These are phyloP conservation scores for Cucumis melo DNA, from an alignment of 306 rosid species.

Conservation along the genomic window DNA sequence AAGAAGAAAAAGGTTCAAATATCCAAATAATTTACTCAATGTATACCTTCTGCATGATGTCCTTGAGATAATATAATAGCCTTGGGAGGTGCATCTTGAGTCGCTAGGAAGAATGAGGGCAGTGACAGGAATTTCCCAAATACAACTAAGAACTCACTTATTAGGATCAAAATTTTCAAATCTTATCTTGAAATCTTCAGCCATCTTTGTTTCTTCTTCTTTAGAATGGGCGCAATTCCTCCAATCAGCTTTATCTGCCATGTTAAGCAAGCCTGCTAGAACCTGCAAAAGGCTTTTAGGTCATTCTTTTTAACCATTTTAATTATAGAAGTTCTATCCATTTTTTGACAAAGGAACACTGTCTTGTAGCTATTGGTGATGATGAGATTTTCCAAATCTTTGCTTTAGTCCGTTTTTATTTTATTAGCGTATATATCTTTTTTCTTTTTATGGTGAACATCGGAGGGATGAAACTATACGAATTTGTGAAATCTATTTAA, in stretches of 20 bases:
- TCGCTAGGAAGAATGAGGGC: not conserved
- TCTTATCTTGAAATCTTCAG: constrained; percentile 46
- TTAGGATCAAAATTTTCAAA: constrained; percentile 79
- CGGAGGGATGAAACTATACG: not conserved
- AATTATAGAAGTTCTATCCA: not conserved
- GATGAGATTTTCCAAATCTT: not conserved
- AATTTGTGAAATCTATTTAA: not conserved
- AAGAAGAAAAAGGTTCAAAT: not conserved
- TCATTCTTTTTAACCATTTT: not conserved
- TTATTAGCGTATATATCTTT: too few relatives aligned
- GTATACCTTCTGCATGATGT: not conserved
- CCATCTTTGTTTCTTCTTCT: constrained; percentile 73
- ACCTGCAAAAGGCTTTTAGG: constrained; percentile 35
- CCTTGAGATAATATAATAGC: not conserved
- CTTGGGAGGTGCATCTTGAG: not conserved
- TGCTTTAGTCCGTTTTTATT: not conserved
- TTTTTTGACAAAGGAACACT: not conserved
- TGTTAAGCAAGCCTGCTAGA: constrained; percentile 78
- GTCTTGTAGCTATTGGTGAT: not conserved
- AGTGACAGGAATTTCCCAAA: not conserved
- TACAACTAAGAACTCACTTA: constrained; percentile 16
- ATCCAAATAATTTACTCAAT: not conserved
- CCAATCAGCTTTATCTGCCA: constrained; percentile 91
- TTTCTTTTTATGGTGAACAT: not conserved
- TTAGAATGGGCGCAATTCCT: constrained; percentile 51